Conservation (phyloP, 108 stramenopile genomes). For the Skeletonema potamos region DNA sequence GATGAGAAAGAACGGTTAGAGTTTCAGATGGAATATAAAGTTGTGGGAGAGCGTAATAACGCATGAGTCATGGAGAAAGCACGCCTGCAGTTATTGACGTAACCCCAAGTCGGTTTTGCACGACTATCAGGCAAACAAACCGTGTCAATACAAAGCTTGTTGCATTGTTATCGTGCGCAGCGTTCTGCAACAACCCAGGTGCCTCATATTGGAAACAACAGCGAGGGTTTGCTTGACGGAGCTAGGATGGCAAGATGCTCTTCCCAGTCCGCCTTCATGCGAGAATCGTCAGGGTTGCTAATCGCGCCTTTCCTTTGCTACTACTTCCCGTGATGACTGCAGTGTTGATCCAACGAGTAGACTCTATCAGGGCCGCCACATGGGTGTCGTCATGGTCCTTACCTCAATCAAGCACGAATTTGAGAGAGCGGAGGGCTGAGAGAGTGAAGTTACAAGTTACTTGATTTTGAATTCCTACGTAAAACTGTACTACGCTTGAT, state of each 20-base stretch:
- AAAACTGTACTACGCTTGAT: not conserved
- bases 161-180: slow-evolving; percentile 25
- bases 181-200: not conserved
- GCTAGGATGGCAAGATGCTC: not conserved
- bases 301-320: not conserved
- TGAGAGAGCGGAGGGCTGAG: not conserved
- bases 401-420: not conserved
- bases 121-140: slow-evolving; percentile 32
- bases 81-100: slow-evolving; percentile 20
- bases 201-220: not conserved
- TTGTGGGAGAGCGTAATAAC: slow-evolving; percentile 18
- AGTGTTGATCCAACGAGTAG: not conserved
- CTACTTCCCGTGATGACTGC: not conserved
- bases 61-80: not conserved
- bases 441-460: not conserved
- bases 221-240: not conserved
- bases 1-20: not conserved
- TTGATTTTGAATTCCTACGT: slow-evolving; percentile 19
- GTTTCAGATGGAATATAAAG: not conserved
- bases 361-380: not conserved
- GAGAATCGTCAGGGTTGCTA: not conserved
- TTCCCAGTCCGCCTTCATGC: not conserved
- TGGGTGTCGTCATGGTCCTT: not conserved
- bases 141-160: not conserved
- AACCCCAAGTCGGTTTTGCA: slow-evolving; percentile 34